A percentile compares a stretch with the other conserved stretches of the same genome.
These are phyloP conservation scores for Golubevia sp. DNA, from an alignment of 1,284 basidiomycete species.

Conservation along the genomic window DNA sequence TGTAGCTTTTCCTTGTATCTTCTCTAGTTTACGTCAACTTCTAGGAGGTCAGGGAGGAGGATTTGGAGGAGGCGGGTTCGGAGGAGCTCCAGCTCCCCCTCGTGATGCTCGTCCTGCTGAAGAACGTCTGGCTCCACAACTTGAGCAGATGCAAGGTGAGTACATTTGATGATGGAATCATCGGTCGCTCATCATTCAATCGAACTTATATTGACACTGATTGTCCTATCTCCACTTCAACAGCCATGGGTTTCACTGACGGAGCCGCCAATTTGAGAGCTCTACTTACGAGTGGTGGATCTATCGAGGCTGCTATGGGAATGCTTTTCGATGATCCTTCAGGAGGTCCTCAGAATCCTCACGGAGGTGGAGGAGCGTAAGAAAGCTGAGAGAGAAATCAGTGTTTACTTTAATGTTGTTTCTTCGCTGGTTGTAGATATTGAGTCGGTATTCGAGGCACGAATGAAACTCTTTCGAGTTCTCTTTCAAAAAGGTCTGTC, in stretches of 20 bases:
- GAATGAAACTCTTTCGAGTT: too few species aligned
- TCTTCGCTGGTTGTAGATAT: too few species aligned
- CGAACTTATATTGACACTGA: background rate
- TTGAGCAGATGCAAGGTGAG: conserved; percentile 46
- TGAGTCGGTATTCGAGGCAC: too few species aligned
- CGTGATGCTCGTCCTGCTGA: conserved; percentile 43
- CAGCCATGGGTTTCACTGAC: conserved; percentile 49
- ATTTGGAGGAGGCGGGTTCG: background rate
- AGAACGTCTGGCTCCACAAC: conserved; percentile 48
- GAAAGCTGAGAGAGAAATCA: too few species aligned
- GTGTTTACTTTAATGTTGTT: too few species aligned
- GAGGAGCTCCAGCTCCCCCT: conserved; percentile 9
- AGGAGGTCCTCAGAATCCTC: too few species aligned
- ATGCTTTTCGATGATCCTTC: conserved; percentile 27
- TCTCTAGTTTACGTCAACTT: conserved; percentile 10
- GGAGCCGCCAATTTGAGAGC: conserved; percentile 48
- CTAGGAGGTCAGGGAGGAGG: conserved; percentile 9
- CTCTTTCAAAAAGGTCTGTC: too few species aligned
- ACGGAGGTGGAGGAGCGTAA: too few species aligned
- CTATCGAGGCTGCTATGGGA: conserved; percentile 45
- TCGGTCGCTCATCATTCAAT: background rate
- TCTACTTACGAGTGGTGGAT: conserved; percentile 46
- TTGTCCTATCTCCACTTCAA: background rate
- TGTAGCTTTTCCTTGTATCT: too few species aligned
- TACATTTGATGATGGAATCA: background rate